Evolutionary conservation across 1,284 basidiomycete genomes (phyloP), one percentile per base, ranked within the genome.

Genomic region (Schizophyllum amplum): DNA sequence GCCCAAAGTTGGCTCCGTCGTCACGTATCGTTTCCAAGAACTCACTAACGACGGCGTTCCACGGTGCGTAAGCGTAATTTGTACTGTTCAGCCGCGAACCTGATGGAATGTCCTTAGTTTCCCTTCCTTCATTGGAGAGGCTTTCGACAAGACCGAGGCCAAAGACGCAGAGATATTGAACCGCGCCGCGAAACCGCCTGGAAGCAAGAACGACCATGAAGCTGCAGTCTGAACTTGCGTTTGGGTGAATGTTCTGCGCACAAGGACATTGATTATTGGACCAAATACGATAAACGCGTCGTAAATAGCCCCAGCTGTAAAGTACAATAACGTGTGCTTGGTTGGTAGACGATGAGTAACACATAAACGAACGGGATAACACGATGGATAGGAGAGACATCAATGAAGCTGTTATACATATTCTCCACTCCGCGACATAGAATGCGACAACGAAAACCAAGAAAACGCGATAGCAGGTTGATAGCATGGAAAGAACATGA

Each of bases 1-100:
- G n/a, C 80, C 80, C 0, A 77, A 79, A 62, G 67, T 86, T 50
- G 84, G 84, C 1, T 68, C 75, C 1, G 82, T 87, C 61, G 78
- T 87, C 57, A 76, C 73, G 0, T 87, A 86, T 67, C 73, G 82
- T 26, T 86, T 86, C 68, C 83, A 85, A 62, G 84, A 86, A 64
- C 69, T 86, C 48, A 84, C 82, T 1, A 76, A 75, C 59, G 78
- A 81, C 63, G 76, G 77, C 1, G 78, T 81, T 3, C 81, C 81
- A 20, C 71, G 81, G 81, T 79, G 55, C 26, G 69, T 64, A 1
- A 24, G 33, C 53, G 52, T 27, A 20, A 17, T 13, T 24, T 17
- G n/a, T 15, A 55, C 47, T 13, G 6, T 17, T 23, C 33, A 53
- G 5, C 7, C 24, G 50, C 17, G 50, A 17, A 52, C 20, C 17